Evolutionary conservation across 495 filamentous ascomycete species (phyloP).

Genomic region (Pyrenopolyporus hunteri): DNA sequence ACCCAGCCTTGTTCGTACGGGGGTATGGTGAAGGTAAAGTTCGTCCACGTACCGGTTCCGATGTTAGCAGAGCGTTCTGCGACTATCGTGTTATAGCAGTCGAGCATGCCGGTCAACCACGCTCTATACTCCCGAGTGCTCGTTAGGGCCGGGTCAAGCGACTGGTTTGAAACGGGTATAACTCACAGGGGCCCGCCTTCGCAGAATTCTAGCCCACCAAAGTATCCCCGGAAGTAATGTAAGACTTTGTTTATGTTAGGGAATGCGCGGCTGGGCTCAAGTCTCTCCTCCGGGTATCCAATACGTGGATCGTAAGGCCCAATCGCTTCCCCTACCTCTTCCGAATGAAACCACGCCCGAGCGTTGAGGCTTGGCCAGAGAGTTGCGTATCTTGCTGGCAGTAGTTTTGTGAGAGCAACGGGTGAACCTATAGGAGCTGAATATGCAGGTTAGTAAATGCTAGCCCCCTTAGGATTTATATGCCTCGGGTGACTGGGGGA

Average conservation of each 20-base stretch:
- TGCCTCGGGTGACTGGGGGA: too few relatives aligned
- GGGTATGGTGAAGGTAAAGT: conserved; percentile 1
- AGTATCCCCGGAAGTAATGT: neutral
- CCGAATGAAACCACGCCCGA: too few relatives aligned
- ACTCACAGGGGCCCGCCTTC: conserved; percentile 4
- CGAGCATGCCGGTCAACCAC: neutral
- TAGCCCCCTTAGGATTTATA: too few relatives aligned
- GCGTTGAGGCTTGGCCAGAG: too few relatives aligned
- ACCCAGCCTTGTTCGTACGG: conserved; percentile 5
- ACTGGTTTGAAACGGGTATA: neutral
- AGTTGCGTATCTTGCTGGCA: too few relatives aligned
- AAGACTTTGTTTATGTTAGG: neutral
- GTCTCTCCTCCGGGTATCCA: too few relatives aligned
- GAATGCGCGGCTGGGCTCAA: too few relatives aligned
- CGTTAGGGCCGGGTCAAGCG: neutral
- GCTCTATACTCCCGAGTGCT: neutral
- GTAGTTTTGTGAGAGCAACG: too few relatives aligned
- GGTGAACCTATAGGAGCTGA: too few relatives aligned
- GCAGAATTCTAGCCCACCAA: neutral
- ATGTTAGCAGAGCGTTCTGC: neutral
- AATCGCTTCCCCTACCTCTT: too few relatives aligned
- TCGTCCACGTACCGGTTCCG: neutral
- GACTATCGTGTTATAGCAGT: neutral
- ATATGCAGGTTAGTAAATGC: too few relatives aligned
- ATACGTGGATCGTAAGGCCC: too few relatives aligned